These are phyloP conservation scores for Acanthamoeba rhysodes DNA, from an alignment of 208 protist species.

Conservation along the genomic window DNA sequence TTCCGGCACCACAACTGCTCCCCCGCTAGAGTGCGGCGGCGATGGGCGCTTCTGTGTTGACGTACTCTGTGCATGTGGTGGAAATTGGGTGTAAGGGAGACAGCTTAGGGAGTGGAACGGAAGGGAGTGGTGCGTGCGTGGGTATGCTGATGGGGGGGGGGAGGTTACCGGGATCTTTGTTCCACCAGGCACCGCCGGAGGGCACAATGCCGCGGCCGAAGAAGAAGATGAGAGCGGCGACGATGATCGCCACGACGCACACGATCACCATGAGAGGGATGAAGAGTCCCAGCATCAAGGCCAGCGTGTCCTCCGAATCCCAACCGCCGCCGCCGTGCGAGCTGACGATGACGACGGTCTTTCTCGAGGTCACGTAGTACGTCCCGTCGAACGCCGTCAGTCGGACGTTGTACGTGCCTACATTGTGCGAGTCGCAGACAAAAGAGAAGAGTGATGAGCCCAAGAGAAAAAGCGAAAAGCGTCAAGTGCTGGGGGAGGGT, in stretches of 20 bases:
- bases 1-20: no score
- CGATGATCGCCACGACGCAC: neutral
- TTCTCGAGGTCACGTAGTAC: constrained; percentile 2
- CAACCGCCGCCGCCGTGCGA: neutral
- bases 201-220: constrained; percentile 37
- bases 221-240: neutral
- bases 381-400: constrained; percentile 40
- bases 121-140: neutral
- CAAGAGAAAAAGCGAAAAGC: neutral
- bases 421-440: neutral
- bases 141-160: neutral
- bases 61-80: neutral
- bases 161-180: neutral
- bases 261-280: neutral
- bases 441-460: neutral
- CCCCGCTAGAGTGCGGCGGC: neutral
- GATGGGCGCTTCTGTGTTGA: constrained; percentile 44
- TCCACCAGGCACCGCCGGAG: constrained; percentile 24
- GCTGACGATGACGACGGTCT: constrained; percentile 4
- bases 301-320: constrained; percentile 18
- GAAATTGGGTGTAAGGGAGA: neutral
- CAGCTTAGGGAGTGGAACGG: neutral
- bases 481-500: neutral
- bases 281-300: constrained; percentile 34
- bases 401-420: neutral